phyloP scores from a whole-genome alignment of 257 asterid species.

The Oldenlandia corymbosa region DNA sequence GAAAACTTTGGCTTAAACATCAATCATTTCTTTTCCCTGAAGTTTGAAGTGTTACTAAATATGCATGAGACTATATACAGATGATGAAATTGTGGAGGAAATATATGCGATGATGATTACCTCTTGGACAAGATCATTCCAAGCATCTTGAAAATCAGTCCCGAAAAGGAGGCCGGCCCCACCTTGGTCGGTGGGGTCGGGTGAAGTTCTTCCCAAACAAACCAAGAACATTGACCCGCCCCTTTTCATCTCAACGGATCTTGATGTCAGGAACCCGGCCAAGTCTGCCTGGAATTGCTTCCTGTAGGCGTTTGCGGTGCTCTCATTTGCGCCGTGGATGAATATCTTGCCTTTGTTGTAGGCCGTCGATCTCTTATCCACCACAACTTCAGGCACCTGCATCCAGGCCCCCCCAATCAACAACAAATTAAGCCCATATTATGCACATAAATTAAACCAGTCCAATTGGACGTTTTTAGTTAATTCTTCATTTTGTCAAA shows the following conservation, averaged over 20 bases:
- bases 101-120: conserved; percentile 36
- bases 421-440: no score
- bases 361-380: conserved; percentile 69
- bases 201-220: conserved; percentile 75
- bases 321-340: conserved; percentile 84
- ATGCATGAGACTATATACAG: not conserved
- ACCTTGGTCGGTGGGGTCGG: conserved; percentile 86
- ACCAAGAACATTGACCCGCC: conserved; percentile 97
- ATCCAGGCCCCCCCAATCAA: not conserved
- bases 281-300: conserved; percentile 78
- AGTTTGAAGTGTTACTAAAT: no score
- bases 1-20: no score
- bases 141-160: conserved; percentile 91
- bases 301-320: conserved; percentile 67
- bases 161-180: conserved; percentile 96
- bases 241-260: conserved; percentile 66
- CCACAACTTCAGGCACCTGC: conserved; percentile 76
- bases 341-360: conserved; percentile 73
- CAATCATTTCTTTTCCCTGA: no score
- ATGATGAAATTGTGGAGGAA: no score
- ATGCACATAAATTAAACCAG: no score
- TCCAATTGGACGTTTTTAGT: not conserved
- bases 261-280: conserved; percentile 51
- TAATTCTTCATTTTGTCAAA: no score
- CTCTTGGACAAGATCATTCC: conserved; percentile 98